These are phyloP conservation scores for Rhizopus sp. DNA, from an alignment of 371 early-diverging fungal genomes.

Conservation along the genomic window DNA sequence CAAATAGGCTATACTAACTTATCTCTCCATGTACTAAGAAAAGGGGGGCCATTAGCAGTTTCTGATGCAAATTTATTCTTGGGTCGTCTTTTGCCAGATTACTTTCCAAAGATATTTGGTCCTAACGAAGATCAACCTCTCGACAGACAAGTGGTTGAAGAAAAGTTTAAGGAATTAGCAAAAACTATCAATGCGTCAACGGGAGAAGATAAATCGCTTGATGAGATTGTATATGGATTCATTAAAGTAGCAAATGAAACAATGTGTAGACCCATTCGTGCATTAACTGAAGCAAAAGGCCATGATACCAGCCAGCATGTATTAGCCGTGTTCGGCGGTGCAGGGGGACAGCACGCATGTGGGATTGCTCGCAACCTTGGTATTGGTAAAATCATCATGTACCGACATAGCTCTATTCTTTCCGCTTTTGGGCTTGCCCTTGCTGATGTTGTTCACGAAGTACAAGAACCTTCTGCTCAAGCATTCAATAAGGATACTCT, in stretches of 20 bases:
- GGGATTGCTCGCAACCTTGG: conserved; percentile 90
- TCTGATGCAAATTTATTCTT: conserved; percentile 93
- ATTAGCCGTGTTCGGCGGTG: conserved; percentile 95
- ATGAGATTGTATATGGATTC: conserved; percentile 93
- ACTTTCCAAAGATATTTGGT: conserved; percentile 96
- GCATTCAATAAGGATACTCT: conserved; percentile 33
- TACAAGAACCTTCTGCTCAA: conserved; percentile 79
- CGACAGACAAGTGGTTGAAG: conserved; percentile 66
- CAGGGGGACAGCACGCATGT: conserved; percentile 93
- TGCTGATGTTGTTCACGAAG: conserved; percentile 92
- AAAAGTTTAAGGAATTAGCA: conserved; percentile 68
- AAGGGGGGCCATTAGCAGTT: conserved; percentile 90
- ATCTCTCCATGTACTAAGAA: conserved; percentile 47
- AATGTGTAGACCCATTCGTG: conserved; percentile 95
- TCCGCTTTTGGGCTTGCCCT: conserved; percentile 92
- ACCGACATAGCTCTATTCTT: conserved; percentile 86
- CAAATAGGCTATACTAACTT: too few species aligned
- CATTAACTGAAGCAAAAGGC: conserved; percentile 93
- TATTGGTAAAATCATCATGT: conserved; percentile 80
- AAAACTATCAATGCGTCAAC: conserved; percentile 61
- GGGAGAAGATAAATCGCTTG: conserved; percentile 54
- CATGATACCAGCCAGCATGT: conserved; percentile 85
- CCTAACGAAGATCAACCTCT: conserved; percentile 82
- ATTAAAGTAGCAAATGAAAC: conserved; percentile 93
- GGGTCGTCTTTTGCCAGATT: conserved; percentile 84